Evolutionary conservation across 805 yeast genomes (phyloP).

Genomic region (Saturnispora dispora): DNA sequence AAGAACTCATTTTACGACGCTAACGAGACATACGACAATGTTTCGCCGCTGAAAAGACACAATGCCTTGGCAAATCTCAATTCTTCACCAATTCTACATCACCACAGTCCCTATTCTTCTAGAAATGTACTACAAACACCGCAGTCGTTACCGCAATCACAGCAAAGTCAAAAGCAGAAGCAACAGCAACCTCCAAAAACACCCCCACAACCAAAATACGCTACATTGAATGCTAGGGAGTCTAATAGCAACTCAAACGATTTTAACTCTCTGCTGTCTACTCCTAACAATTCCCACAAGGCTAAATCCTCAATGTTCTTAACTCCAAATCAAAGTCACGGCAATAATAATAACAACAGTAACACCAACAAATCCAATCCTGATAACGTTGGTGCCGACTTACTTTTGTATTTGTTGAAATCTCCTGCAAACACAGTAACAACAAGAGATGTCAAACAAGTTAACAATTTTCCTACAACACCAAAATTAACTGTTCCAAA

Average conservation of each 20-base stretch:
- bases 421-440: conserved; percentile 43
- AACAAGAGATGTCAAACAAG: conserved; percentile 12
- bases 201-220: conserved; percentile 20
- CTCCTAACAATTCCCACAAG: conserved; percentile 23
- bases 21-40: conserved; percentile 11
- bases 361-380: conserved; percentile 7
- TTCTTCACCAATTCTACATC: conserved; percentile 24
- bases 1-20: conserved; percentile 12
- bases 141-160: conserved; percentile 12
- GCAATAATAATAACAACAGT: background rate
- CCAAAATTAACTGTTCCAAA: conserved; percentile 16
- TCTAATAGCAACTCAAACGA: background rate
- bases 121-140: conserved; percentile 14
- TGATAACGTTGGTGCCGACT: conserved; percentile 64
- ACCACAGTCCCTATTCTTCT: conserved; percentile 17
- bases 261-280: conserved; percentile 18
- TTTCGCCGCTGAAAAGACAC: conserved; percentile 23
- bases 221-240: background rate
- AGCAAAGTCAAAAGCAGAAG: conserved; percentile 13
- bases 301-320: conserved; percentile 17
- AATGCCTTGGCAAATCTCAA: conserved; percentile 20
- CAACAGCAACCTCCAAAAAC: conserved; percentile 24
- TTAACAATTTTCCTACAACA: conserved; percentile 1
- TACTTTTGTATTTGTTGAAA: conserved; percentile 72
- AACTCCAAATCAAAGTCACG: conserved; percentile 28